Evolutionary conservation across 495 filamentous ascomycete species (phyloP).

Genomic region (Immersiella caudata): DNA sequence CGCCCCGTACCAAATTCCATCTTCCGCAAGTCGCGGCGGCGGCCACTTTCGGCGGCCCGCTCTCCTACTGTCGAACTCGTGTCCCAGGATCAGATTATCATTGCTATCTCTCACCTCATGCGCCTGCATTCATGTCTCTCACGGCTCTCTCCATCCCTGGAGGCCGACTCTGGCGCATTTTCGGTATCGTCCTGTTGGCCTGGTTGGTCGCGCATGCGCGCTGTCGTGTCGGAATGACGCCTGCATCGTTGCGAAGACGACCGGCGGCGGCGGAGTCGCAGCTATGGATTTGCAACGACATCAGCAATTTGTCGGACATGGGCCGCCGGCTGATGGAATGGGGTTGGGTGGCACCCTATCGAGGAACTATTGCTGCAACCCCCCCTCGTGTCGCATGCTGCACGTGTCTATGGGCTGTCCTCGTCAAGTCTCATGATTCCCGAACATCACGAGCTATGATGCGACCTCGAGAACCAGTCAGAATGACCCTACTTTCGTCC

Average conservation of each 20-base stretch:
- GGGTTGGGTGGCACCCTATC: background rate
- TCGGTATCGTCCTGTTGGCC: background rate
- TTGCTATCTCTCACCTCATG: background rate
- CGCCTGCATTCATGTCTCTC: background rate
- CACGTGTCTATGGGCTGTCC: background rate
- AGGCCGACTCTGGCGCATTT: background rate
- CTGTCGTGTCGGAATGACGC: background rate
- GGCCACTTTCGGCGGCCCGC: background rate
- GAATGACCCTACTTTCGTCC: background rate
- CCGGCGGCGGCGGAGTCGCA: background rate
- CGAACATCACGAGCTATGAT: background rate
- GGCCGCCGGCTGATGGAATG: background rate
- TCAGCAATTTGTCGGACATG: background rate
- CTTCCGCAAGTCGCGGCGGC: background rate
- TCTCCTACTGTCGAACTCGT: background rate
- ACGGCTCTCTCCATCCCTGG: background rate
- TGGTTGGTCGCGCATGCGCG: background rate
- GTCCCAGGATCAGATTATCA: background rate
- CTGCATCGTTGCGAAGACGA: background rate
- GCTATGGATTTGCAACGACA: background rate
- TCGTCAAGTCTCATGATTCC: background rate
- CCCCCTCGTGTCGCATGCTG: background rate
- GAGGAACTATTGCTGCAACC: conserved; percentile 16
- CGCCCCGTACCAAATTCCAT: background rate
- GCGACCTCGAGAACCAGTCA: background rate